phyloP scores from a whole-genome alignment of 1,139 yeast genomes.

The Suhomyces guaymorum region DNA sequence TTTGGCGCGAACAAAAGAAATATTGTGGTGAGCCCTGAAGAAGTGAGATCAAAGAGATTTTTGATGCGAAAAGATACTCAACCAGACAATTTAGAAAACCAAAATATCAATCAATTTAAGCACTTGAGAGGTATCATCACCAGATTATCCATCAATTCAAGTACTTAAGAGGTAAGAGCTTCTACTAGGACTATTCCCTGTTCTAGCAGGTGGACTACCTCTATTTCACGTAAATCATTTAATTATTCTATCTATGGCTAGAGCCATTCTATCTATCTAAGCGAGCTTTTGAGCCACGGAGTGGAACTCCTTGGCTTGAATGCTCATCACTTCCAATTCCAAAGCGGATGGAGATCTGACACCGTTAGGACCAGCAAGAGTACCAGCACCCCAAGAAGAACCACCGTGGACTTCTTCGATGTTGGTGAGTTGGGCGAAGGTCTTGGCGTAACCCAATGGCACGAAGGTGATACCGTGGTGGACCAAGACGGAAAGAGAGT shows the following conservation, averaged over 20 bases:
- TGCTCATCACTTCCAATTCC: slow-evolving; percentile 35
- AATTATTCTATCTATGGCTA: background rate
- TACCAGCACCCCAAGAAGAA: slow-evolving; percentile 47
- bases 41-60: too few relatives aligned
- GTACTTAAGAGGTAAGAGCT: too few relatives aligned
- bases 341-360: slow-evolving; percentile 35
- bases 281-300: slow-evolving; percentile 18
- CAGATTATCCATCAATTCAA: too few relatives aligned
- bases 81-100: too few relatives aligned
- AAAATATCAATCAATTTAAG: too few relatives aligned
- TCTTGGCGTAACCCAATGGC: slow-evolving; percentile 39
- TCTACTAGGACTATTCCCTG: too few relatives aligned
- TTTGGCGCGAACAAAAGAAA: too few relatives aligned
- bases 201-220: too few relatives aligned
- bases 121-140: too few relatives aligned
- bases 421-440: slow-evolving; percentile 29
- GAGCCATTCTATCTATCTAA: background rate
- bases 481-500: slow-evolving; percentile 33
- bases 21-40: too few relatives aligned
- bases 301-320: slow-evolving; percentile 39
- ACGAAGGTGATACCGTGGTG: slow-evolving; percentile 43
- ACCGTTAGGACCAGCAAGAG: slow-evolving; percentile 40
- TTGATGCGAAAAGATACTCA: too few relatives aligned
- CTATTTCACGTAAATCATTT: too few relatives aligned
- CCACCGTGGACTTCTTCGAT: slow-evolving; percentile 41